Evolutionary conservation across 2,329 filamentous ascomycete species (phyloP).

Genomic region (Sporothrix sp.): DNA sequence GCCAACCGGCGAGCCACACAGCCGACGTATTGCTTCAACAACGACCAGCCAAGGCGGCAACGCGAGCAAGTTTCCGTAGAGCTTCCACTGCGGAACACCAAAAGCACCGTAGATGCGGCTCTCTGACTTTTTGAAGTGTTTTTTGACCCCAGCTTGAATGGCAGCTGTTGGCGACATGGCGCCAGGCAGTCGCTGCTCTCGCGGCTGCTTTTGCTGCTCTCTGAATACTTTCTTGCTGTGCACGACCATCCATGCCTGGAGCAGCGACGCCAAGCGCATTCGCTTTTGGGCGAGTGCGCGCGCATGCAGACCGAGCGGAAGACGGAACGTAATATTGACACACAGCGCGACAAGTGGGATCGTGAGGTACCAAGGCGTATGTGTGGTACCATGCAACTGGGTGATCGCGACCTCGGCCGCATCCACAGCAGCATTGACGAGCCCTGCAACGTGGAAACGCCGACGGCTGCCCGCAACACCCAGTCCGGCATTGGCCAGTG

Average conservation of each 20-base stretch:
- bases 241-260: conserved; percentile 26
- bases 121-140: conserved; percentile 20
- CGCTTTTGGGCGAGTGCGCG: conserved; percentile 25
- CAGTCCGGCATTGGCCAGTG: not conserved
- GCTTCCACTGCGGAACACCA: conserved; percentile 40
- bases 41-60: conserved; percentile 41
- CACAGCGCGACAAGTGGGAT: conserved; percentile 42
- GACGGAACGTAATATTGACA: conserved; percentile 29
- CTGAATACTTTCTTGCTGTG: conserved; percentile 20
- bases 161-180: not conserved
- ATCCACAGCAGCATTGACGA: conserved; percentile 26
- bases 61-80: conserved; percentile 29
- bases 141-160: conserved; percentile 20
- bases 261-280: conserved; percentile 23
- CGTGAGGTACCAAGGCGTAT: conserved; percentile 43
- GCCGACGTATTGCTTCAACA: conserved; percentile 41
- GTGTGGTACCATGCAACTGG: conserved; percentile 32
- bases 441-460: conserved; percentile 8
- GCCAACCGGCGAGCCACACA: conserved; percentile 33
- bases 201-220: conserved; percentile 8
- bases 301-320: conserved; percentile 37
- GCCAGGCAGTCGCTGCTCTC: conserved; percentile 4
- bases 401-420: conserved; percentile 35
- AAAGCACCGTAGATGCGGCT: conserved; percentile 24
- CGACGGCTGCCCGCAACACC: conserved; percentile 1